phyloP scores from a whole-genome alignment of 441 rosid species.

The Oxalis stricta region DNA sequence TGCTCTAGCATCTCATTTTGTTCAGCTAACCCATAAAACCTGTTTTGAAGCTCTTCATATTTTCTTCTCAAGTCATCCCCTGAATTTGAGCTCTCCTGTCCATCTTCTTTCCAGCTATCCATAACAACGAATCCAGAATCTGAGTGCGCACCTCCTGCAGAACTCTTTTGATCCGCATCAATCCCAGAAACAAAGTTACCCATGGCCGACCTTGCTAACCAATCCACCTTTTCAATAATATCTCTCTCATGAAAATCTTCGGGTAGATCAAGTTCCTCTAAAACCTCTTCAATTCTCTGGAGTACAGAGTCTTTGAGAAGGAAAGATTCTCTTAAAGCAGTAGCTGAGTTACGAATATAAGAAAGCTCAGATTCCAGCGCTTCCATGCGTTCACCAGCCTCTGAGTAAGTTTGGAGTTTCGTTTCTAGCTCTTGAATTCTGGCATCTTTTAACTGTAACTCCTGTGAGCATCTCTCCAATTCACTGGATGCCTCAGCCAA shows the following conservation, averaged over 20 bases:
- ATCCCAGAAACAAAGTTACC: slow-evolving; percentile 45
- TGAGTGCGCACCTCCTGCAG: slow-evolving; percentile 54
- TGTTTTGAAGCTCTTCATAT: slow-evolving; percentile 84
- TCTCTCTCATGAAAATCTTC: slow-evolving; percentile 89
- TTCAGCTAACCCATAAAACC: slow-evolving; percentile 94
- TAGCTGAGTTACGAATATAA: slow-evolving; percentile 97
- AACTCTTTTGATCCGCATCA: slow-evolving; percentile 78
- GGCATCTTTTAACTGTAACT: slow-evolving; percentile 66
- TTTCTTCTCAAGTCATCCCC: slow-evolving; percentile 79
- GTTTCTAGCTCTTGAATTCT: slow-evolving; percentile 66
- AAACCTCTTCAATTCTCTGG: slow-evolving; percentile 90
- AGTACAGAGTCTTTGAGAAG: slow-evolving; percentile 97
- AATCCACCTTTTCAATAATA: slow-evolving; percentile 86
- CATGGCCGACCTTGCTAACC: slow-evolving; percentile 81
- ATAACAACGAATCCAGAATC: slow-evolving; percentile 54
- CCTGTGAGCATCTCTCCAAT: slow-evolving; percentile 73
- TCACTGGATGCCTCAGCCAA: slow-evolving; percentile 68
- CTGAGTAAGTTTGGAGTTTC: slow-evolving; percentile 63
- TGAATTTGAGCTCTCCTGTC: slow-evolving; percentile 38
- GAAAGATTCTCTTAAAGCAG: slow-evolving; percentile 93
- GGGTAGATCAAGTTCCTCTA: slow-evolving; percentile 92
- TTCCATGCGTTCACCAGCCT: slow-evolving; percentile 95
- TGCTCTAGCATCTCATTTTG: slow-evolving; percentile 99
- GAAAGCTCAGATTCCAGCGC: slow-evolving; percentile 98
- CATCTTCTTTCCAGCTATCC: slow-evolving; percentile 88